Evolutionary conservation across 345 rosid species (phyloP), one percentile per base, ranked within the genome.

Genomic region (Tarenaya hassleriana): DNA sequence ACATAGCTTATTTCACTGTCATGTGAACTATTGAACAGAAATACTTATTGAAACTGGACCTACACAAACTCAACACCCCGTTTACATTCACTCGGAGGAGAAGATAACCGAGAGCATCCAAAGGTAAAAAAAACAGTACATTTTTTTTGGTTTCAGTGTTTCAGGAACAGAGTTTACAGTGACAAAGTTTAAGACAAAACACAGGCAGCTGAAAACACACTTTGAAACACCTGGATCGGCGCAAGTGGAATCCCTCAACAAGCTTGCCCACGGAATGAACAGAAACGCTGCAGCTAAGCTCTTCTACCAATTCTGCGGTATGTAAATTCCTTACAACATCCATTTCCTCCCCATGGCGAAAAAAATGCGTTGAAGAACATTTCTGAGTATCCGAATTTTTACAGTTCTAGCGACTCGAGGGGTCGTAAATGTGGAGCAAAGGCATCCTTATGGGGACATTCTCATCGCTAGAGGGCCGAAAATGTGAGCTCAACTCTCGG

Each of bases 261-360:
- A 76, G 43, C 78, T 87, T 15, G 69, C 95, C 11, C 18, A 63
- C 43, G 98, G 96, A 56, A 70, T 91, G 81, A 74, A 55, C 71
- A 63, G 78, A 58, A 82, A 70, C 61, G 78, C 76, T 46, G 96
- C 98, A 50, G 89, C 98, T 55, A 55, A 73, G 63, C 83, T 87
- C 41, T 90, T 90, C 58, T 86, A 80, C 60, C 97, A 83, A 63
- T 77, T 81, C 27, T 84, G 94, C 51, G 96, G 96, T 90, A 83
- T 20, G 5, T 21, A 42, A 60, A 39, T 58, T 38, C 27, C 15
- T 41, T 43, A 38, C 34, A 16, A 49, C 56, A 8, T 44, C 41
- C 44, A 55, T 31, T 34, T 29, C 62, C 8, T 34, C 9, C 14
- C 13, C 19, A 48, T 37, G n/a, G 33, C 17, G 5, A 41, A 33